Evolutionary conservation across 495 filamentous ascomycete genomes (phyloP), one percentile per base, ranked within the genome.

Genomic region (Beverwykella pulmonaria): DNA sequence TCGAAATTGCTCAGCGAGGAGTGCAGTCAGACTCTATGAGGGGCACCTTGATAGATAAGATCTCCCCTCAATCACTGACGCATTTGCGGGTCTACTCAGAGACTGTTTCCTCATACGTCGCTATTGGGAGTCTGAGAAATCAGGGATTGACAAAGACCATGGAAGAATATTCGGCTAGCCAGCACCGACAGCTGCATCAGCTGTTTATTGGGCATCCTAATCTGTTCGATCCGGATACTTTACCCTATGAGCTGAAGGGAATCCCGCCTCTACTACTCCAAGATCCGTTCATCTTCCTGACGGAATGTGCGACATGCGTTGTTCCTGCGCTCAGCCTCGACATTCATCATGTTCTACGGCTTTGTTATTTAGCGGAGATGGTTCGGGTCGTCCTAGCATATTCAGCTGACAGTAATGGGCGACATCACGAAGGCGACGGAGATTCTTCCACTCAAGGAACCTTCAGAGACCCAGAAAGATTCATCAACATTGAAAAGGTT

Each of bases 281-380:
- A 68, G 94, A 99, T 72, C 82, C 84, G 5, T 99, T 98, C 77
- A 81, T 93, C 15, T 96, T 97, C 79, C 77, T 99, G n/a, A 80
- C 86, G 1, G 88, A 92, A 70, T 86, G 82, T 60, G 87, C 89
- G 4, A 71, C 88, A 17, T 90, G 86, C 63, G 79, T 96, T 41
- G 83, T 86, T 23, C 88, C 91, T 22, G 86, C 88, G 19, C 83
- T 92, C 12, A 75, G 84, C 49, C 81, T 95, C 53, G 88, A 96
- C 56, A 86, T 95, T 30, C 85, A 89, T 63, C 91, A 96, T 77
- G 71, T 98, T 17, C 78, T 98, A 29, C 90, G 90, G 14, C 83
- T 97, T 60, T 98, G 94, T 79, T 97, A 96, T 73, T 82, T 95
- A 39, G 91, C 91, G 27, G 93, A 99, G 77, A 85, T 98, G 47